Percentiles rank a stretch among this genome's conserved stretches.
Evolutionary conservation across 2,329 filamentous ascomycete species (phyloP).

Genomic region (Pseudogymnoascus sp.): DNA sequence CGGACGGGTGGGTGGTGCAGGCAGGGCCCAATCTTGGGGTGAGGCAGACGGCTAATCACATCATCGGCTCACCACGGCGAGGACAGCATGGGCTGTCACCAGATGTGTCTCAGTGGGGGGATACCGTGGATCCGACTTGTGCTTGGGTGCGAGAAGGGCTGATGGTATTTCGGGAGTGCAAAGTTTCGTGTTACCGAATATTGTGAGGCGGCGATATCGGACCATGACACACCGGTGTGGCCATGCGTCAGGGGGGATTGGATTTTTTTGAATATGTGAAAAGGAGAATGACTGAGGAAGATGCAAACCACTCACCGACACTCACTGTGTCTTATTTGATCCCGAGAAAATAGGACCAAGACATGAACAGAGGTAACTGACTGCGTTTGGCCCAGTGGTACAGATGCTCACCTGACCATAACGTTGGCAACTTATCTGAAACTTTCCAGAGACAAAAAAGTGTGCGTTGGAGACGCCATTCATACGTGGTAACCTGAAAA

Average conservation of each 20-base stretch:
- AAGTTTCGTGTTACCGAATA: background rate
- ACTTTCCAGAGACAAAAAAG: background rate
- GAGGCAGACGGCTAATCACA: background rate
- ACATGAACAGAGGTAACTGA: background rate
- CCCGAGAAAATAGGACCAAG: background rate
- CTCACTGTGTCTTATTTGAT: background rate
- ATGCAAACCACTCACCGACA: background rate
- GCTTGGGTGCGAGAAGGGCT: background rate
- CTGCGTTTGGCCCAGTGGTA: background rate
- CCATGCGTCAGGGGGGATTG: background rate
- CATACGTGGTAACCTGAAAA: background rate
- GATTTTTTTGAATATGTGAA: background rate
- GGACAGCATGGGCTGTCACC: background rate
- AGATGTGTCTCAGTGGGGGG: background rate
- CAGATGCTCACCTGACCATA: background rate
- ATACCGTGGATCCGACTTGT: background rate
- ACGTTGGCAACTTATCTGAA: background rate
- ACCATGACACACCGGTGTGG: background rate
- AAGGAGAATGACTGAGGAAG: background rate
- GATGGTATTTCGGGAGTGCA: background rate
- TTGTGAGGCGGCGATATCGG: background rate
- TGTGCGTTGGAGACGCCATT: background rate
- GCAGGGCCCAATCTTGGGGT: background rate
- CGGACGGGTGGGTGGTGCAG: background rate
- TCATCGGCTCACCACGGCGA: background rate